Evolutionary conservation across 257 asterid species (phyloP), one percentile per base, ranked within the genome.

Genomic region (Solanum ahanhuiri): DNA sequence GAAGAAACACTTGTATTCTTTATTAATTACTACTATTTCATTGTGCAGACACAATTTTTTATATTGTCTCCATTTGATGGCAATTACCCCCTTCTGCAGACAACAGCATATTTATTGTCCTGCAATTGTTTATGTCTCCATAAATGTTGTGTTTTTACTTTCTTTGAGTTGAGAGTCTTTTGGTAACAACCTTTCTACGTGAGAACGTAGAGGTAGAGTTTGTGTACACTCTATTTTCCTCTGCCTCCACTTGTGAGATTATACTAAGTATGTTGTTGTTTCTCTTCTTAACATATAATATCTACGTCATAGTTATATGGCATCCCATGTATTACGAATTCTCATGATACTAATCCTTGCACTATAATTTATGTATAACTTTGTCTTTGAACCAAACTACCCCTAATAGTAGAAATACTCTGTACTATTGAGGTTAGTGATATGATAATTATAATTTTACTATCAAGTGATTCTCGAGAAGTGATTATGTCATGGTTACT

Each of bases 181-280:
- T 3, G 25, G 25, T 18, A 58, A 58, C 2, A 58, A 0, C 25
- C 23, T 20, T 8, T 57, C 5, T 18, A 7, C 66, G 11, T 20
- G 23, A 54, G 0, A 51, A 54, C 0, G 60, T 57, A 0, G 12
- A 20, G 66, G 12, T 20, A 58, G 4, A 1, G 6, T 58, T 0
- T 20, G 28, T 0, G 28, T 58, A 58, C 12, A 58, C 67, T 58
- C 12, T 58, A 8, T 0, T 22, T 1, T 58, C 14, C 10, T 58
- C 2, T 0, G 3, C 0, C 9, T 6, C n/a, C 63, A 54, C 63
- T 54, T 22, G 0, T 22, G 30, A 3, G 6, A 22, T 9, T 8
- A 60, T 9, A 58, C 2, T 3, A 3, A 22, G 67, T 3, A 8
- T 22, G 28, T 22, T 37, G 22, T 22, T 12, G 11, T 54, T 73